Percentiles rank a stretch among this genome's conserved stretches.
These are phyloP conservation scores for Citrus sinensis DNA, from an alignment of 345 rosid species.

Conservation along the genomic window DVS_A1.0 CM039168.1:16665001-16665500, in stretches of 20 bases:
- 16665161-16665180: background rate
- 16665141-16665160: background rate
- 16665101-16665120: background rate
- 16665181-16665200: slow-evolving; percentile 35
- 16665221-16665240: slow-evolving; percentile 40
- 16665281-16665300: background rate
- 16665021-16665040: background rate
- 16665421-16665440: background rate
- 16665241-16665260: background rate
- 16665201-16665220: slow-evolving; percentile 38
- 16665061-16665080: background rate
- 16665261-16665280: background rate
- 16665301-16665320: background rate
- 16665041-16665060: background rate
- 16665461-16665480: background rate
- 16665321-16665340: too few relatives aligned
- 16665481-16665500: background rate
- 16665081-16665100: background rate
- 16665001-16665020: background rate
- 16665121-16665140: background rate
- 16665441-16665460: background rate
- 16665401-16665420: background rate
- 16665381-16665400: background rate
- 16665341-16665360: background rate
- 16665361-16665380: background rate